Percentiles rank a stretch among this genome's conserved stretches.
These are phyloP conservation scores for Leccinum aurantiacum DNA, from an alignment of 768 basidiomycete species.

Conservation along the genomic window DNA sequence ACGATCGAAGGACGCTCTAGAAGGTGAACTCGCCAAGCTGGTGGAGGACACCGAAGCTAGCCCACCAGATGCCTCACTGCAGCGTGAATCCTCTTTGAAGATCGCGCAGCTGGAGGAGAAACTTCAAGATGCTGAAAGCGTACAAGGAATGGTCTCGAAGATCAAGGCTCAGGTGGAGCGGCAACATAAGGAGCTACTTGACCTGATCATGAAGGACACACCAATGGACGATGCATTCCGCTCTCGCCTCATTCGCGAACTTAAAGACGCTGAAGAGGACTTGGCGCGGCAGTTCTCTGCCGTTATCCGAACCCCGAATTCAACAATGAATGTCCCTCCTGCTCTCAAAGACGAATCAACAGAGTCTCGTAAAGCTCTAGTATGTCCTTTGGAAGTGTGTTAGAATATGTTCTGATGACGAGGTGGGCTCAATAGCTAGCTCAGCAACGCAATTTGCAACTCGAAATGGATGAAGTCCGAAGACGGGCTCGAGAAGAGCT, in stretches of 20 bases:
- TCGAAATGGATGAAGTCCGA: constrained; percentile 65
- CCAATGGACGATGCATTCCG: constrained; percentile 64
- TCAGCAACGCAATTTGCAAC: constrained; percentile 62
- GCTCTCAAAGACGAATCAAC: constrained; percentile 32
- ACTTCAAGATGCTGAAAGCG: constrained; percentile 55
- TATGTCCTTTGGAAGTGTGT: constrained; percentile 31
- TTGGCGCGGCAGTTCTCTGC: constrained; percentile 25
- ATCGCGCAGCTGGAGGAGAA: constrained; percentile 64
- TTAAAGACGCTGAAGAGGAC: constrained; percentile 56
- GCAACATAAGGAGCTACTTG: constrained; percentile 71
- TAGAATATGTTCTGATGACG: neutral
- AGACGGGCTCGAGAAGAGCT: constrained; percentile 65
- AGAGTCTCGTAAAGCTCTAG: constrained; percentile 69
- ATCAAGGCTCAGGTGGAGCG: constrained; percentile 63
- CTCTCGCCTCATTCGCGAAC: constrained; percentile 57
- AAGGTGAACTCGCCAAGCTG: constrained; percentile 63
- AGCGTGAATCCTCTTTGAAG: constrained; percentile 61
- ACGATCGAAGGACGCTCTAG: constrained; percentile 64
- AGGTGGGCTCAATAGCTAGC: constrained; percentile 45
- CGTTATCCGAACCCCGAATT: constrained; percentile 34
- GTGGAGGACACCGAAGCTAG: constrained; percentile 58
- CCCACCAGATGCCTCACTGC: constrained; percentile 55
- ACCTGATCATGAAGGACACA: constrained; percentile 56
- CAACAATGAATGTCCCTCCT: constrained; percentile 51
- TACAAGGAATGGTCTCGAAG: constrained; percentile 47